Evolutionary conservation across 164 flowering plant genomes (phyloP), one percentile per base, ranked within the genome.

Genomic region (Vitis cinerea): DNA sequence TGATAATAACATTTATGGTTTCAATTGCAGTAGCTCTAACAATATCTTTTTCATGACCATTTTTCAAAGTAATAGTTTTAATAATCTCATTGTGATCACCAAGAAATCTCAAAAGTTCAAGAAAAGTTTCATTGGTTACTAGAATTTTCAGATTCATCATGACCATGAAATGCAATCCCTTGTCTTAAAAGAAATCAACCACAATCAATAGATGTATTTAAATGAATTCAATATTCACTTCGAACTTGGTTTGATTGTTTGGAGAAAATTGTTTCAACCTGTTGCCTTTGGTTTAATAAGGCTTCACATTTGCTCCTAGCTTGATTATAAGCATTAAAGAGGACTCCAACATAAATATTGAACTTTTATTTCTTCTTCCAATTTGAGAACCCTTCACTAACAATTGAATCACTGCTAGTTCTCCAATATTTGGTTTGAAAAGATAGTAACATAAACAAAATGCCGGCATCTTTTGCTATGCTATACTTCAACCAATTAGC

Each of bases 401-500:
- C 27, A 23, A 23, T 0, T 57, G 10, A 0, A 55, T 63, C 67
- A 14, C 55, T 66, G 15, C 51, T 44, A 30, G 50, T 19, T 27
- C 55, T 17, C 17, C 19, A 68, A 8, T 19, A 47, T 49, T 3
- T 4, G 16, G 10, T 19, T 16, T 58, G 53, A 59, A 68, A 14
- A 68, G 56, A 59, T 68, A 68, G 49, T 64, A 68, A 3, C 9
- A 49, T 47, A 58, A 50, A 17, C 56, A 23, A 23, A 23, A 23
- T 23, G 27, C 1, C 27, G 1, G 2, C 2, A 23, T 23, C 27
- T 23, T 23, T 23, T 23, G 4, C 15, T 47, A 58, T 59, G 10
- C 23, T 68, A 14, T 68, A 59, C 64, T 68, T 56, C 19, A 68
- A 68, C 61, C 69, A 66, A 66, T 1, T 62, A 4, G 12, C 12